These are phyloP conservation scores for Musa beccarii DNA, from an alignment of 176 grass and related monocot genomes.

Conservation along the genomic window DNA sequence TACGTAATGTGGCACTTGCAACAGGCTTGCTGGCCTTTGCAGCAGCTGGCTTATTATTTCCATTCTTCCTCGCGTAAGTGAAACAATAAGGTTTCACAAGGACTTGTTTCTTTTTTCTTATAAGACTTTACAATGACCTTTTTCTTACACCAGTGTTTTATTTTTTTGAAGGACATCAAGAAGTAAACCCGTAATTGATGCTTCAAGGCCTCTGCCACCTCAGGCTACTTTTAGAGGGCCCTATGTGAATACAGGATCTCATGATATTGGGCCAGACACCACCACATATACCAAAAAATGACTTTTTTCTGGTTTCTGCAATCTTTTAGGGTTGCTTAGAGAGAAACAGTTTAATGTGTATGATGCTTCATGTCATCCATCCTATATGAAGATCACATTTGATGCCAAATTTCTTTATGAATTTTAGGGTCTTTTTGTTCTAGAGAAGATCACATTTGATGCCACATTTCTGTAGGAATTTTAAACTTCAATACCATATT, in stretches of 20 bases:
- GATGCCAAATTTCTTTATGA: too few species aligned
- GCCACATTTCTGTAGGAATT: too few species aligned
- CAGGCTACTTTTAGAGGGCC: slow-evolving; percentile 90
- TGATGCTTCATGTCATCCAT: too few species aligned
- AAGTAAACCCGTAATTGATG: slow-evolving; percentile 58
- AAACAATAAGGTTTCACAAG: neutral
- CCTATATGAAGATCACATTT: too few species aligned
- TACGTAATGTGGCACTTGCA: slow-evolving; percentile 49
- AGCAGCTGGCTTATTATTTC: slow-evolving; percentile 51
- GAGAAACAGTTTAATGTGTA: neutral
- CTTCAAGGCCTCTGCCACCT: slow-evolving; percentile 69
- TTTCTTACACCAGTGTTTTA: neutral
- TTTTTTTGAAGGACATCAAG: slow-evolving; percentile 44
- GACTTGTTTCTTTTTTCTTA: neutral
- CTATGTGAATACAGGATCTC: slow-evolving; percentile 80
- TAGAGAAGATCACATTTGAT: too few species aligned
- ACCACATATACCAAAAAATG: slow-evolving; percentile 56
- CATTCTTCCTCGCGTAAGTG: slow-evolving; percentile 64
- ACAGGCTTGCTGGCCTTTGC: slow-evolving; percentile 46
- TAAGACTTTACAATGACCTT: neutral
- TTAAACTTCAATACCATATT: too few species aligned
- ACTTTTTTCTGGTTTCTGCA: neutral
- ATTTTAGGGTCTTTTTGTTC: too few species aligned
- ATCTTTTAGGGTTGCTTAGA: neutral
- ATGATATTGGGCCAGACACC: slow-evolving; percentile 71